A percentile compares a stretch with the other conserved stretches of the same genome.
These are phyloP conservation scores for Corynespora cassiicola DNA, from an alignment of 2,329 filamentous ascomycete genomes.

Conservation along the genomic window DNA sequence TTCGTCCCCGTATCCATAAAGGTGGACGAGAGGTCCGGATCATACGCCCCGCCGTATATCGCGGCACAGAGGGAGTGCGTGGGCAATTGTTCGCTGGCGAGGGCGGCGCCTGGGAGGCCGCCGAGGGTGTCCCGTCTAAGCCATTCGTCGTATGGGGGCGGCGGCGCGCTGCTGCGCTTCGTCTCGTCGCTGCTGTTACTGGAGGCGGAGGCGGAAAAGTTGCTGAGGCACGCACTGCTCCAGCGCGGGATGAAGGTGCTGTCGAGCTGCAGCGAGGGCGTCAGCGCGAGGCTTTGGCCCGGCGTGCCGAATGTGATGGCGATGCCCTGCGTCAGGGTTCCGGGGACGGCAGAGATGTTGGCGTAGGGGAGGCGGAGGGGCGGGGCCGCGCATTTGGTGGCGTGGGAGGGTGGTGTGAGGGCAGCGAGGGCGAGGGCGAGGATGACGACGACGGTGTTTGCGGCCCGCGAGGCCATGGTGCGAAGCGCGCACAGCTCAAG, in stretches of 20 bases:
- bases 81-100: neutral
- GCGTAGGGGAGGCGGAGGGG: conserved; percentile 17
- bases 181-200: conserved; percentile 6
- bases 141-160: conserved; percentile 1
- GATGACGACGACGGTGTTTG: too few species aligned
- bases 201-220: too few species aligned
- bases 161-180: conserved; percentile 1
- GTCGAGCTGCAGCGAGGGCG: conserved; percentile 20
- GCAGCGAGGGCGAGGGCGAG: too few species aligned
- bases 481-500: too few species aligned
- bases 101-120: too few species aligned
- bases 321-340: conserved; percentile 17
- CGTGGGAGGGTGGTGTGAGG: neutral
- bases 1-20: conserved; percentile 14
- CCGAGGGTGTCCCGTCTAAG: too few species aligned
- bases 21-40: conserved; percentile 9
- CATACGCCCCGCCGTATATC: conserved; percentile 21
- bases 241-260: conserved; percentile 24
- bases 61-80: conserved; percentile 6
- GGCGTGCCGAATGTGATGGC: conserved; percentile 18
- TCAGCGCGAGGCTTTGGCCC: conserved; percentile 19
- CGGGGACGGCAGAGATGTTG: conserved; percentile 12
- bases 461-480: too few species aligned
- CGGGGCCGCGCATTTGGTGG: conserved; percentile 24
- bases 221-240: conserved; percentile 21